Base-by-base conservation (phyloP, 805 yeast genomes). In the Candida easanensis region DNA sequence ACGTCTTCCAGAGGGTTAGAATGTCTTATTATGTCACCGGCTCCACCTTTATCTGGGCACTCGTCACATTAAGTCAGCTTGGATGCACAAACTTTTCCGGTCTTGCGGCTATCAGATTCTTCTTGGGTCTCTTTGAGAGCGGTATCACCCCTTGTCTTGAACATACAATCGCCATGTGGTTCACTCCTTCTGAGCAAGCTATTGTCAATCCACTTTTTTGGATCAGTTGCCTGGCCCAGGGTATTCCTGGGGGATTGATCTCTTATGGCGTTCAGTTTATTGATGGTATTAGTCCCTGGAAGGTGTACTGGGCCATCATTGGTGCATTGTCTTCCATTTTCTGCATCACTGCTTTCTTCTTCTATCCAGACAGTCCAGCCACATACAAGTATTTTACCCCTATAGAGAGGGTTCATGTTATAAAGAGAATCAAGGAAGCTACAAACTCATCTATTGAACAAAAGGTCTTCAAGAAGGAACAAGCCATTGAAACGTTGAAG, bases 331-430 rank as follows among this genome's bases (percentile, higher is more conserved):
- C 82, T 0, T 56, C 73, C 10, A 21, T 66, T 15, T 44, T 69
- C 20, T 50, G 65, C 3, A 22, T 60, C 3, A 19, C 56, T 2
- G 41, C 63, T 5, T 57, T 57, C 38, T 69, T 67, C 51, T 40
- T 63, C 19, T 76, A 71, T 48, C 82, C 82, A n/a, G 64, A 69
- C 40, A 73, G 73, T 51, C 82, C 81, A 6, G 60, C 76, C 4
- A 64, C 62, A 30, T 71, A 74, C 14, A 60, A 50, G 33, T 70
- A 66, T 48, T 63, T 77, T 21, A 53, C 68, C 3, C 51, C 51
- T 3, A 61, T 65, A 31, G 80, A 77, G 52, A 70, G 66, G 43
- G 67, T 72, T 7, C 62, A 63, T 58, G 50, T 70, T 44, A 68
- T 70, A 48, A 53, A 70, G 58, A 56, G 67, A 57, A 64, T 61